Evolutionary conservation across 495 filamentous ascomycete species (phyloP).

Genomic region (Aspergillus conjunctus): DNA sequence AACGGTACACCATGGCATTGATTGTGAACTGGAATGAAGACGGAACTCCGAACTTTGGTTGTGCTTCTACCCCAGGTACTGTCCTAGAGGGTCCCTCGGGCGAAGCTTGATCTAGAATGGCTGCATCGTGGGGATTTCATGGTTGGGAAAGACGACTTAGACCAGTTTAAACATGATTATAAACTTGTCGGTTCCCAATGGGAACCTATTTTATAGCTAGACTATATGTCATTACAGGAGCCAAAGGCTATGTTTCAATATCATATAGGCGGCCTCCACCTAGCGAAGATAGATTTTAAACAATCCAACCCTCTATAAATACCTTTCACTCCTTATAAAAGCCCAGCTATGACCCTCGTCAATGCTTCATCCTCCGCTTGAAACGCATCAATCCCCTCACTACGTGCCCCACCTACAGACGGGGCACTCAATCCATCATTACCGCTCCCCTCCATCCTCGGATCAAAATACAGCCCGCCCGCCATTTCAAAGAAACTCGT

Average conservation of each 20-base stretch:
- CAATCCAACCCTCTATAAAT: too few relatives aligned
- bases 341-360: constrained; percentile 44
- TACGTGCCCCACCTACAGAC: constrained; percentile 1
- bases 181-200: too few relatives aligned
- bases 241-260: too few relatives aligned
- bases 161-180: too few relatives aligned
- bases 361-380: constrained; percentile 46
- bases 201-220: too few relatives aligned
- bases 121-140: too few relatives aligned
- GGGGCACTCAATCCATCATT: constrained; percentile 12
- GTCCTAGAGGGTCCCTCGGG: constrained; percentile 5
- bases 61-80: constrained; percentile 2
- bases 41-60: constrained; percentile 8
- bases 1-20: constrained; percentile 13
- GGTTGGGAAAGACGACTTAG: too few relatives aligned
- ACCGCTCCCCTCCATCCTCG: constrained; percentile 13
- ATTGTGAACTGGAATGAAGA: constrained; percentile 11
- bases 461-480: constrained; percentile 42
- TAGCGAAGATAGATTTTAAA: too few relatives aligned
- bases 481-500: constrained; percentile 51
- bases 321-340: constrained; percentile 26
- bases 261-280: too few relatives aligned
- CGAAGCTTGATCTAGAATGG: background rate
- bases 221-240: too few relatives aligned
- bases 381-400: constrained; percentile 33